Base-by-base conservation (phyloP, 1,284 basidiomycete genomes). In the Malassezia restricta region DNA sequence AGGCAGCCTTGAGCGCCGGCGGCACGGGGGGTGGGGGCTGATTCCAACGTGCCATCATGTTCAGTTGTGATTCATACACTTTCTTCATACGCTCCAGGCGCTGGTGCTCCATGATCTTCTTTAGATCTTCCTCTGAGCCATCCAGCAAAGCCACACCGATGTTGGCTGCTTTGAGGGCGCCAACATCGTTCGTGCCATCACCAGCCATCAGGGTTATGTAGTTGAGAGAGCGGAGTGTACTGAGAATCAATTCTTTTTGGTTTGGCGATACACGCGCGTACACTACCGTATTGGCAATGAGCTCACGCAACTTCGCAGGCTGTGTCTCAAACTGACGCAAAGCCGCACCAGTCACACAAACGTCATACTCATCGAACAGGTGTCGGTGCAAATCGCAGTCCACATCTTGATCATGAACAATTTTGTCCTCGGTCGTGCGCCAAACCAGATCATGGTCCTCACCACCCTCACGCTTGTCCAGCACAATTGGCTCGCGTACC, bases 171-270 rank as follows among this genome's bases (percentile, higher is more conserved):
- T 73, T 73, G 37, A 73, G 64, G 24, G 70, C 70, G 11, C 70
- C 70, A 1, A 73, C 70, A 40, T 73, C 70, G 55, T 73, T 73
- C 27, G 70, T 73, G 5, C 70, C 70, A 51, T 73, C 70, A 39
- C 70, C 70, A 5, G 68, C 70, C 70, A 73, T 73, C 33, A 73
- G 58, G 5, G 70, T 71, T 32, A 73, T 57, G 56, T 71, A 73
- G 8, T 67, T 65, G 37, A 71, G 58, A 33, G 58, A 54, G 44
- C 66, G 66, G 56, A 73, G 62, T 51, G 61, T 56, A 54, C 66
- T 65, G 27, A 73, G 54, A 47, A 73, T 66, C 30, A 73, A 64
- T 41, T 73, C 70, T 56, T 73, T 73, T 46, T 73, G 70, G 29
- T 57, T 59, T 5, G 70, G 70, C 39, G 68, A 70, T 30, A 73